Evolutionary conservation across 306 rosid genomes (phyloP).

Genomic region (Morella rubra): DNA sequence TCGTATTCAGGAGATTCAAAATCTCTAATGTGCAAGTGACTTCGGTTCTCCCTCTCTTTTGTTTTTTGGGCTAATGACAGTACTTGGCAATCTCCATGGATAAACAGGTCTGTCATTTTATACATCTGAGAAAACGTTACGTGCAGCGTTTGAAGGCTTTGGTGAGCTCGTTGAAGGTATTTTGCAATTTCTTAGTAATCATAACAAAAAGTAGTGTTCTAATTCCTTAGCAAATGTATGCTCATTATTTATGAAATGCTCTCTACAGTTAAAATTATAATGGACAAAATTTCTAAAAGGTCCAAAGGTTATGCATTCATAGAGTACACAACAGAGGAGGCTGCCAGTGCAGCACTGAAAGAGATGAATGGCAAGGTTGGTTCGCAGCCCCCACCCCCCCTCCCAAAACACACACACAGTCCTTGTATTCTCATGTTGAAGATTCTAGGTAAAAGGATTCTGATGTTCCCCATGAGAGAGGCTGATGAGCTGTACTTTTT

Average conservation of each 20-base stretch:
- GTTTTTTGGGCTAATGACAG: no score
- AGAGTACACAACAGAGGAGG: slow-evolving; percentile 82
- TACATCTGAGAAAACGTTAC: slow-evolving; percentile 58
- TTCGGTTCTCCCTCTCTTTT: background rate
- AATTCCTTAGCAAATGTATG: background rate
- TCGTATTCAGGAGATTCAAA: background rate
- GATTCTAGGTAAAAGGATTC: background rate
- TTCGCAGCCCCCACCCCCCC: background rate
- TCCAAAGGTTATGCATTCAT: slow-evolving; percentile 93
- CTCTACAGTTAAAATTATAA: slow-evolving; percentile 68
- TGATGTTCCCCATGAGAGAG: slow-evolving; percentile 2
- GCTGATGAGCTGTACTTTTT: slow-evolving; percentile 2
- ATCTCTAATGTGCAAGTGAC: background rate
- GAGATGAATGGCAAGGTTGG: slow-evolving; percentile 95
- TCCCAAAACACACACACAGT: background rate
- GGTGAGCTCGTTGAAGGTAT: slow-evolving; percentile 75
- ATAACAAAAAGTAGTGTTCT: background rate
- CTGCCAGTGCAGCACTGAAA: slow-evolving; percentile 76
- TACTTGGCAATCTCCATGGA: background rate
- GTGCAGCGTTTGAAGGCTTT: slow-evolving; percentile 52
- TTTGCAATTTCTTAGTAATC: background rate
- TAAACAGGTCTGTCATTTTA: slow-evolving; percentile 52
- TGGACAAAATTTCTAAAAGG: slow-evolving; percentile 91
- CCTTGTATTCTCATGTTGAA: slow-evolving; percentile 4
- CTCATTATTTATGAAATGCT: slow-evolving; percentile 26